These are phyloP conservation scores for Cytospora piceae DNA, from an alignment of 2,329 filamentous ascomycete species.

Conservation along the genomic window DNA sequence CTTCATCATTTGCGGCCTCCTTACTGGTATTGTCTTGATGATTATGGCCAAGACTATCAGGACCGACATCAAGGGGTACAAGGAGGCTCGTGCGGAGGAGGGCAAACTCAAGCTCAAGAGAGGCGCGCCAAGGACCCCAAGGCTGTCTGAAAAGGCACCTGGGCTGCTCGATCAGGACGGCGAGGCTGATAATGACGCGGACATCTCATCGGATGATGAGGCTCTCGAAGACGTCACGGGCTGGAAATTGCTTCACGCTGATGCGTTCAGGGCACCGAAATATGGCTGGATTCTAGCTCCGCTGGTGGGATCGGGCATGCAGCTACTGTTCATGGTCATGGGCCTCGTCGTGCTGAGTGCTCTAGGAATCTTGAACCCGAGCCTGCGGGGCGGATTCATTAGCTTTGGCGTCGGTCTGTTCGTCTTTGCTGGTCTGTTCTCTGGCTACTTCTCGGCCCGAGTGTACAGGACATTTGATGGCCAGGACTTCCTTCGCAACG, in stretches of 20 bases:
- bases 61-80: constrained; percentile 76
- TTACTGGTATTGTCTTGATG: constrained; percentile 79
- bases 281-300: constrained; percentile 77
- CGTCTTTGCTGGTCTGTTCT: constrained; percentile 80
- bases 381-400: constrained; percentile 87
- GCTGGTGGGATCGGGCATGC: constrained; percentile 82
- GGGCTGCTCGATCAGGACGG: constrained; percentile 65
- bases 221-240: constrained; percentile 78
- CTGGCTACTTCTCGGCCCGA: constrained; percentile 83
- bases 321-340: constrained; percentile 79
- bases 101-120: constrained; percentile 62
- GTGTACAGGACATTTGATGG: constrained; percentile 85
- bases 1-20: constrained; percentile 76
- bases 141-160: constrained; percentile 54
- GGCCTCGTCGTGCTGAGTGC: constrained; percentile 75
- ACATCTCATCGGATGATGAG: constrained; percentile 70
- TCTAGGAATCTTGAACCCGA: constrained; percentile 79
- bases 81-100: constrained; percentile 67
- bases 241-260: constrained; percentile 88
- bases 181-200: constrained; percentile 56
- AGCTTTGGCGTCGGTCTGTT: constrained; percentile 84
- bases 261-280: constrained; percentile 78
- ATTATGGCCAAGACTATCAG: constrained; percentile 79
- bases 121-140: constrained; percentile 45
- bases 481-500: constrained; percentile 74